A percentile compares a stretch with the other conserved stretches of the same genome.
These are phyloP conservation scores for Auricularia auricula-judae DNA, from an alignment of 768 basidiomycete species.

Conservation along the genomic window DNA sequence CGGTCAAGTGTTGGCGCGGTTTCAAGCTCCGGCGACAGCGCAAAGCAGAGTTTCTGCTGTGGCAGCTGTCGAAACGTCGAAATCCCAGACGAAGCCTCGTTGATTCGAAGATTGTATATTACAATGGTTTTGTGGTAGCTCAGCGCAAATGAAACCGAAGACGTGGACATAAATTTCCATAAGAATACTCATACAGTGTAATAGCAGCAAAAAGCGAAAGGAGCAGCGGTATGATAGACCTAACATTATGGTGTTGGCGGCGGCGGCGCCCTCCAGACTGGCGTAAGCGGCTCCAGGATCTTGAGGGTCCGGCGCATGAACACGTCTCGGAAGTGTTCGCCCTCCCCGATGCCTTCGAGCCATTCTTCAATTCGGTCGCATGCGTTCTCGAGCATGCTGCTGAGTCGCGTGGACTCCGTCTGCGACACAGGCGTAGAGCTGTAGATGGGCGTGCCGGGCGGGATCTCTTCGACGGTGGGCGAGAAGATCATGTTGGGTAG, in stretches of 20 bases:
- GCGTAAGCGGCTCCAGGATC: not conserved
- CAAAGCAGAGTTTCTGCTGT: no score
- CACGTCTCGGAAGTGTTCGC: not conserved
- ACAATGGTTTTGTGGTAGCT: not conserved
- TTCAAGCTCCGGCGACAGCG: no score
- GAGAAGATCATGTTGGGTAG: constrained; percentile 26
- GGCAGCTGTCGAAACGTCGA: no score
- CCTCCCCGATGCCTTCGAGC: constrained; percentile 25
- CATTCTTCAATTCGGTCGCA: constrained; percentile 59
- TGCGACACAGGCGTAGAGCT: constrained; percentile 45
- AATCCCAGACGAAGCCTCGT: no score
- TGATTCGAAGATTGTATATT: no score
- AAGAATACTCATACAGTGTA: not conserved
- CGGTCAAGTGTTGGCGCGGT: no score
- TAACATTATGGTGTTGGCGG: not conserved
- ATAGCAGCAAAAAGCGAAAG: not conserved
- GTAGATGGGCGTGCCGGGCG: constrained; percentile 8
- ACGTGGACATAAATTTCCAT: not conserved
- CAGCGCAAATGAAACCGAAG: not conserved
- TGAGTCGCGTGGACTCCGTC: constrained; percentile 62
- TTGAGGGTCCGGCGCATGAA: not conserved
- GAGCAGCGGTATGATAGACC: not conserved
- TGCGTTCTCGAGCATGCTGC: constrained; percentile 53
- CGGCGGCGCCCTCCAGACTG: not conserved
- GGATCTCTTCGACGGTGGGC: not conserved